Conservation (phyloP, 306 rosid genomes). For the Sicyos baderoa region DNA sequence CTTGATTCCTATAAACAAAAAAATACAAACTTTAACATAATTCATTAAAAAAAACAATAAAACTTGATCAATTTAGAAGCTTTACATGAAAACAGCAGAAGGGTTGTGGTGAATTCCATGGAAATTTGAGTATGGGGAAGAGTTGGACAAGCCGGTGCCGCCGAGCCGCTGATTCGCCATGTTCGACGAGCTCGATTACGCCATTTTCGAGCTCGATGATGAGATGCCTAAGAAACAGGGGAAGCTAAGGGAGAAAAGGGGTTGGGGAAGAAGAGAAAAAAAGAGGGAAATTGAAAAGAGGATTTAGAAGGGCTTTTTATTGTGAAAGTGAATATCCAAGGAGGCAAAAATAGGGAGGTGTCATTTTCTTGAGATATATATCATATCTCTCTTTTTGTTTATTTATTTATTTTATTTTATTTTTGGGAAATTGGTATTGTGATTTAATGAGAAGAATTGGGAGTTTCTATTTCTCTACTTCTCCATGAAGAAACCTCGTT, state of each 20-base stretch:
- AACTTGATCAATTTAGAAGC: not conserved
- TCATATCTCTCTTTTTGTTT: not conserved
- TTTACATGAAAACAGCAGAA: conserved; percentile 53
- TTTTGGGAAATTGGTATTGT: not conserved
- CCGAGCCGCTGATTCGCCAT: not conserved
- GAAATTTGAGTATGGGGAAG: conserved; percentile 47
- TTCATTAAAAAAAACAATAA: no score
- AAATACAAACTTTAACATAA: no score
- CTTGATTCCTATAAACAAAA: conserved; percentile 44
- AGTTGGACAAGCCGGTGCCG: not conserved
- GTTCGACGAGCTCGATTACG: not conserved
- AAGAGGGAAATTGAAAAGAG: not conserved
- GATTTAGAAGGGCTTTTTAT: not conserved
- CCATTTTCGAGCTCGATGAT: not conserved
- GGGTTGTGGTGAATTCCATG: conserved; percentile 48
- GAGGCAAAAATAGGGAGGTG: not conserved
- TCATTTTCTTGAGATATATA: not conserved
- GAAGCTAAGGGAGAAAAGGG: no score
- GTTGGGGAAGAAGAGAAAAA: no score
- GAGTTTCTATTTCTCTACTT: not conserved
- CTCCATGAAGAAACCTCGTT: conserved; percentile 8
- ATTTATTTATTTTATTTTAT: not conserved
- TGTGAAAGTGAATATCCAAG: not conserved
- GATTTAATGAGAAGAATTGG: not conserved
- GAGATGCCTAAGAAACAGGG: not conserved